phyloP scores from a whole-genome alignment of 257 asterid species.

The Anisodus acutangulus region DNA sequence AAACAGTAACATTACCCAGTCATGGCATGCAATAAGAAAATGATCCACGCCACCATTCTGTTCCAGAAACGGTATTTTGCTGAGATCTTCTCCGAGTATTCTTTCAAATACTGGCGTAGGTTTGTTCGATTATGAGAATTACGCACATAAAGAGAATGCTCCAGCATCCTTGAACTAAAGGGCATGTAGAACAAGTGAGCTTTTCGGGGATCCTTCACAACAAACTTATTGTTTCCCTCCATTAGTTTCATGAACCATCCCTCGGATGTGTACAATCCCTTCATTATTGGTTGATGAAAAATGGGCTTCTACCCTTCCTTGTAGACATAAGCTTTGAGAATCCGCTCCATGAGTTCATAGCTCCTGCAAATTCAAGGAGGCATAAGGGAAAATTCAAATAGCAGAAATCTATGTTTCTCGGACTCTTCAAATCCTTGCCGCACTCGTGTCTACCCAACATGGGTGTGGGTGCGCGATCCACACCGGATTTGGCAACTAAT shows the following conservation, averaged over 20 bases:
- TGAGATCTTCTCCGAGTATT: constrained; percentile 74
- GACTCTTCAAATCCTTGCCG: too few relatives aligned
- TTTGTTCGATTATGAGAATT: constrained; percentile 82
- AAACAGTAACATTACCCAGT: constrained; percentile 67
- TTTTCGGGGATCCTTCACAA: constrained; percentile 73
- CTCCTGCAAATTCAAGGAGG: constrained; percentile 60
- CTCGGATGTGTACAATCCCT: constrained; percentile 86
- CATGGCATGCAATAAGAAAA: constrained; percentile 95
- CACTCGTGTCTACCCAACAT: too few relatives aligned
- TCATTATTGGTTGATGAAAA: constrained; percentile 81
- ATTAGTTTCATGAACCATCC: constrained; percentile 98
- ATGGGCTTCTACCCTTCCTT: constrained; percentile 85
- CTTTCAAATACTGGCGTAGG: constrained; percentile 68
- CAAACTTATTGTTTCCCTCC: constrained; percentile 72
- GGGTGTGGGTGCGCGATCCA: too few relatives aligned
- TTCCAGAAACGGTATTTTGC: constrained; percentile 84
- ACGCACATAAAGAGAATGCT: constrained; percentile 61
- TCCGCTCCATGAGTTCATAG: constrained; percentile 82
- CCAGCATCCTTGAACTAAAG: constrained; percentile 80
- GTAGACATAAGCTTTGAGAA: constrained; percentile 70
- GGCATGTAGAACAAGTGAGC: constrained; percentile 95
- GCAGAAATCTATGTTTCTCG: not conserved
- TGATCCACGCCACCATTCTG: constrained; percentile 93
- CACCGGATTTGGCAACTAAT: too few relatives aligned
- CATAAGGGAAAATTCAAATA: not conserved